Conservation (phyloP, 345 rosid genomes). For the Trapa bicornis region DNA sequence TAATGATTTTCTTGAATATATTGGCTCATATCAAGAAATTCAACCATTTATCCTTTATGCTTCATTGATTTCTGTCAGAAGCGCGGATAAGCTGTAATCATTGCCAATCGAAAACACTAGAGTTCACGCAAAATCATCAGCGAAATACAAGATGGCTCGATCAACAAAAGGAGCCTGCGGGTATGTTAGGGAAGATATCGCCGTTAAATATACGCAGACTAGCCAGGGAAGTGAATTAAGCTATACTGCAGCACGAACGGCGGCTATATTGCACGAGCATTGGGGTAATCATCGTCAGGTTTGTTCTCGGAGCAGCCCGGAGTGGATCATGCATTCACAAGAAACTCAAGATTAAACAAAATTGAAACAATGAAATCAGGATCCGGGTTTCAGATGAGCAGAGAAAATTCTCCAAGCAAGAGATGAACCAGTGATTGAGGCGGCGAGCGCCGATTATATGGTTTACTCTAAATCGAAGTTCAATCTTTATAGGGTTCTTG, state of each 20-base stretch:
- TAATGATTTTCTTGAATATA: too few relatives aligned
- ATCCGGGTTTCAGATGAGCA: too few relatives aligned
- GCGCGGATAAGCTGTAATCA: slow-evolving; percentile 46
- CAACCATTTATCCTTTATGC: slow-evolving; percentile 22
- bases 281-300: slow-evolving; percentile 49
- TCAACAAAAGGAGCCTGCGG: too few relatives aligned
- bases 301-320: slow-evolving; percentile 45
- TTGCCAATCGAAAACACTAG: slow-evolving; percentile 19
- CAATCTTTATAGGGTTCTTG: background rate
- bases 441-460: background rate
- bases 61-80: slow-evolving; percentile 30
- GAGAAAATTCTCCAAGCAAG: too few relatives aligned
- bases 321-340: slow-evolving; percentile 21
- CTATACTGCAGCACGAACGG: slow-evolving; percentile 60
- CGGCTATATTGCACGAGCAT: slow-evolving; percentile 46
- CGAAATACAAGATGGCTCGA: too few relatives aligned
- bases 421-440: too few relatives aligned
- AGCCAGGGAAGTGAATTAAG: slow-evolving; percentile 17
- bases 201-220: slow-evolving; percentile 51
- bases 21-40: slow-evolving; percentile 17
- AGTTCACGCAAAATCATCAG: too few relatives aligned
- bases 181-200: slow-evolving; percentile 18
- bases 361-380: too few relatives aligned
- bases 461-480: background rate
- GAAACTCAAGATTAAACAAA: too few relatives aligned